Conservation (phyloP, 305 asterid genomes). For the Solanum chacoense region DNA sequence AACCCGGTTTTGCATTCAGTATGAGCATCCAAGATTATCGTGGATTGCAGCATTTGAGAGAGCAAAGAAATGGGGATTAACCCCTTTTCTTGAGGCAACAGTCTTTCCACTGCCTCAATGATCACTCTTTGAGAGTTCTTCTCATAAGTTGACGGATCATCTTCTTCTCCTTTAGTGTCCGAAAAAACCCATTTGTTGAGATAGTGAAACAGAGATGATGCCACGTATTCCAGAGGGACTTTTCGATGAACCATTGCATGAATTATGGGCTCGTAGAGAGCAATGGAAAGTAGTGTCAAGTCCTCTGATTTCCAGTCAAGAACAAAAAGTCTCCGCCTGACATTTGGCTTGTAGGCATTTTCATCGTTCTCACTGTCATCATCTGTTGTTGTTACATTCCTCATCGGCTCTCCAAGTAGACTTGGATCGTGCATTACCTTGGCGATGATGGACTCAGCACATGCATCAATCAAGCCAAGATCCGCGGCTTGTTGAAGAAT, state of each 20-base stretch:
- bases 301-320: slow-evolving; percentile 46
- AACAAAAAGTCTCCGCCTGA: slow-evolving; percentile 51
- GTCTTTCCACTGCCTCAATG: slow-evolving; percentile 42
- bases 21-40: slow-evolving; percentile 33
- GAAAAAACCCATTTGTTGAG: slow-evolving; percentile 45
- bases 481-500: slow-evolving; percentile 40
- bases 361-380: slow-evolving; percentile 23
- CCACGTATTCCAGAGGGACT: slow-evolving; percentile 35
- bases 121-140: slow-evolving; percentile 30
- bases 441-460: slow-evolving; percentile 37
- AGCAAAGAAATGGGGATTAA: slow-evolving; percentile 38
- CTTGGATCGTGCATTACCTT: slow-evolving; percentile 42
- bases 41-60: slow-evolving; percentile 44
- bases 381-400: neutral
- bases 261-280: slow-evolving; percentile 41
- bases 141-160: slow-evolving; percentile 9
- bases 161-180: slow-evolving; percentile 11
- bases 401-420: slow-evolving; percentile 55
- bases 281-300: slow-evolving; percentile 28
- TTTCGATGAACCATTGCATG: slow-evolving; percentile 25
- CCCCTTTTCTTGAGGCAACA: slow-evolving; percentile 32
- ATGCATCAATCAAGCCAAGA: slow-evolving; percentile 41
- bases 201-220: slow-evolving; percentile 41
- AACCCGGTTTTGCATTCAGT: slow-evolving; percentile 41
- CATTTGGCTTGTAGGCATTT: slow-evolving; percentile 21